These are phyloP conservation scores for Malus hybrid DNA, from an alignment of 331 rosid genomes.

Conservation along the genomic window DNA sequence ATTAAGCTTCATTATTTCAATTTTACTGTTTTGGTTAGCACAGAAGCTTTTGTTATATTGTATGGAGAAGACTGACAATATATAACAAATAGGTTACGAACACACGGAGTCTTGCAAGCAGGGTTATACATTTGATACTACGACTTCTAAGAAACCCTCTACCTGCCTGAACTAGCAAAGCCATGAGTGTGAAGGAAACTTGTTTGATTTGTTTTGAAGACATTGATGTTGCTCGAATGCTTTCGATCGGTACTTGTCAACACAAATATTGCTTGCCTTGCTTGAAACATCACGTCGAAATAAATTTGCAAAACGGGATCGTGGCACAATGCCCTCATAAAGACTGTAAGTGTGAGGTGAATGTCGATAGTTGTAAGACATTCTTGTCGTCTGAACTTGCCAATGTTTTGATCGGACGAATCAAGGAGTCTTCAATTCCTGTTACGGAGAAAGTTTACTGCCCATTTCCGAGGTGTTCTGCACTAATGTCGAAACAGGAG, in stretches of 20 bases:
- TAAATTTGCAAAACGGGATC: constrained; percentile 47
- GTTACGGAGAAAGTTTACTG: constrained; percentile 59
- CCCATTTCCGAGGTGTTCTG: constrained; percentile 63
- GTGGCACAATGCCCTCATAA: constrained; percentile 62
- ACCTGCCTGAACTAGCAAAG: constrained; percentile 16
- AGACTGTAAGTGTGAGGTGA: constrained; percentile 47
- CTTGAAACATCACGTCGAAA: constrained; percentile 68
- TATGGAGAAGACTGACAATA: neutral
- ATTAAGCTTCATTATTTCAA: neutral
- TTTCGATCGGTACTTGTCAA: constrained; percentile 50
- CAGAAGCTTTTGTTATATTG: neutral
- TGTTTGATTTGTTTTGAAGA: constrained; percentile 67
- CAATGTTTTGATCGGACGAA: constrained; percentile 37
- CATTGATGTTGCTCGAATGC: constrained; percentile 26
- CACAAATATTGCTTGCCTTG: constrained; percentile 70
- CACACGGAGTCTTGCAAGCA: constrained; percentile 8
- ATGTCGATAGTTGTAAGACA: constrained; percentile 43
- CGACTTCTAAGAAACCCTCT: constrained; percentile 30
- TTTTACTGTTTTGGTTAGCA: neutral
- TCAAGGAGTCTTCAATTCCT: constrained; percentile 61
- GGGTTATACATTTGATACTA: constrained; percentile 17
- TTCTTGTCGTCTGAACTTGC: constrained; percentile 46
- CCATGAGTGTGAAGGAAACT: constrained; percentile 40
- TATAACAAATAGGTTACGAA: constrained; percentile 18
- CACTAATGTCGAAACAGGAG: constrained; percentile 51